Evolutionary conservation across 805 yeast species (phyloP).

Genomic region (Monosporozyma aerobia): DNA sequence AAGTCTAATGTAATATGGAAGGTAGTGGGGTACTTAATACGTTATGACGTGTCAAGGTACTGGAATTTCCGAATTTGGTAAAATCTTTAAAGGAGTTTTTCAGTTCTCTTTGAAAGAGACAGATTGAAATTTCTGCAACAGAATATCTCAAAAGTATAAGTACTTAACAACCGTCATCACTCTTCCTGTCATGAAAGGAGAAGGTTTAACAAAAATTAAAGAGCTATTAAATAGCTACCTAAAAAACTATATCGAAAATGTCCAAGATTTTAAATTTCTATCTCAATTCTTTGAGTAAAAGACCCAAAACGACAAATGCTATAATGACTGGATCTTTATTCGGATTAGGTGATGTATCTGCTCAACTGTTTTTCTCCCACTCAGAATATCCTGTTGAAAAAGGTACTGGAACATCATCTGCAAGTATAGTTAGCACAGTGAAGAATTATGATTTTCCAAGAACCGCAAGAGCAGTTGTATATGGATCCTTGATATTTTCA

Average conservation of each 20-base stretch:
- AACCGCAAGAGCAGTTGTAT: conserved; percentile 53
- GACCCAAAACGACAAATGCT: conserved; percentile 48
- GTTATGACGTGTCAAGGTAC: not conserved
- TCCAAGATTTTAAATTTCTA: conserved; percentile 14
- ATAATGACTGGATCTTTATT: conserved; percentile 50
- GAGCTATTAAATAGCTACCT: not conserved
- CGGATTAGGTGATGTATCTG: conserved; percentile 68
- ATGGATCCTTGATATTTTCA: conserved; percentile 68
- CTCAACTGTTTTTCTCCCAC: conserved; percentile 46
- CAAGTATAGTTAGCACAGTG: not conserved
- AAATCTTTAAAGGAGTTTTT: not conserved
- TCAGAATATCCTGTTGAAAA: conserved; percentile 2
- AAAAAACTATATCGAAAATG: conserved; percentile 4
- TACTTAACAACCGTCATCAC: not conserved
- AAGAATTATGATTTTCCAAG: conserved; percentile 41
- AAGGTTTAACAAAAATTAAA: not conserved
- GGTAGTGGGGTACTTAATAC: not conserved
- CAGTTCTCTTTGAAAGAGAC: not conserved
- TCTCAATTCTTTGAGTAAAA: conserved; percentile 26
- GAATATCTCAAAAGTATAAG: not conserved
- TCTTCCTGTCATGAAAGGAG: not conserved
- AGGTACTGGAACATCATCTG: not conserved
- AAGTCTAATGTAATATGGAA: not conserved
- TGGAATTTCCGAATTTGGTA: not conserved
- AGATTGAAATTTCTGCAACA: not conserved